These are phyloP conservation scores for Leishmania martiniquensis DNA, from an alignment of 208 protist genomes.

Conservation along the genomic window DNA sequence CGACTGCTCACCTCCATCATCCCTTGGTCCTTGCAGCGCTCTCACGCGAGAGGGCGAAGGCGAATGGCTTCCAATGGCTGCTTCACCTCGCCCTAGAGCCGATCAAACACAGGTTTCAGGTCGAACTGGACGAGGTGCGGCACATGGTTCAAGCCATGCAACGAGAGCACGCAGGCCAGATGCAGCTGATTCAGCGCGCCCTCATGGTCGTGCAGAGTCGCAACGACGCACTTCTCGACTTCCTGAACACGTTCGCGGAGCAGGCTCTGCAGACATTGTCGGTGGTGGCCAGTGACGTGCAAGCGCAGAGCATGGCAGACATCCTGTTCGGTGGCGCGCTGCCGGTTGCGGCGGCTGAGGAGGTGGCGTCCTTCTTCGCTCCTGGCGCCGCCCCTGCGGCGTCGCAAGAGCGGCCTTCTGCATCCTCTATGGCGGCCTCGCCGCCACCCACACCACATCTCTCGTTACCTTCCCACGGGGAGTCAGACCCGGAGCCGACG, in stretches of 20 bases:
- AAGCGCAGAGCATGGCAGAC: conserved; percentile 30
- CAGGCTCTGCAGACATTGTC: conserved; percentile 19
- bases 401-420: not conserved
- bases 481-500: not conserved
- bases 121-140: conserved; percentile 29
- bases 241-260: conserved; percentile 38
- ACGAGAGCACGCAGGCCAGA: conserved; percentile 33
- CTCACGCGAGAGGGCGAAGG: conserved; percentile 16
- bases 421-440: not conserved
- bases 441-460: not conserved
- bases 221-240: conserved; percentile 49
- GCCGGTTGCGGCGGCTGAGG: conserved; percentile 12
- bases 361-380: conserved; percentile 21
- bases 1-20: not conserved
- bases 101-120: conserved; percentile 27
- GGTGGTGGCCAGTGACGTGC: conserved; percentile 21
- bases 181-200: conserved; percentile 27
- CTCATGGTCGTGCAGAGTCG: conserved; percentile 35
- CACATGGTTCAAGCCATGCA: conserved; percentile 30
- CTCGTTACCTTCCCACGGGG: not conserved
- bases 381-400: not conserved
- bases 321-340: conserved; percentile 22
- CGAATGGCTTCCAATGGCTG: conserved; percentile 31
- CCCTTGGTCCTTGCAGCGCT: not conserved
- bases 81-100: conserved; percentile 41